Conservation (phyloP, 148 eudicot genomes). For the Euryodendron excelsum region DNA sequence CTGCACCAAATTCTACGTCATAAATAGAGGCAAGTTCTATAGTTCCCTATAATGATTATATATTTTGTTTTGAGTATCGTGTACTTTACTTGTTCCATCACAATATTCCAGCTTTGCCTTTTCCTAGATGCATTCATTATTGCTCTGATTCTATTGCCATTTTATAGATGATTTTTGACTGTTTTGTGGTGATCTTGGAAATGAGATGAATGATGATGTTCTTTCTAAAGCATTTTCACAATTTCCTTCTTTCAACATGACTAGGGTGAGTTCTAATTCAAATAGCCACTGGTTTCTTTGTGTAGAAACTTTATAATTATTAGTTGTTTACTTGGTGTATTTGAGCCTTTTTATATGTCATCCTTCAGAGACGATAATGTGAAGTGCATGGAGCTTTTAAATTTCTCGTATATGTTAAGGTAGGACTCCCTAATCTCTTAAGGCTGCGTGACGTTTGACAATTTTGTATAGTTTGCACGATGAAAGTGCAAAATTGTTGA, state of each 20-base stretch:
- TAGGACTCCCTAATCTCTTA: constrained; percentile 14
- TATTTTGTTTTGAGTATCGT: neutral
- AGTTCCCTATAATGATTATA: neutral
- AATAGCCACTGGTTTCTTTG: neutral
- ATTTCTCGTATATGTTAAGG: constrained; percentile 18
- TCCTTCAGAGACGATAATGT: constrained; percentile 25
- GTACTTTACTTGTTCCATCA: neutral
- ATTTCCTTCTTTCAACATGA: constrained; percentile 88
- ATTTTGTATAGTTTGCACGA: neutral
- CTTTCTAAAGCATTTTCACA: constrained; percentile 81
- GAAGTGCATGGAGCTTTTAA: constrained; percentile 27
- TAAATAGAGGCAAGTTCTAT: neutral
- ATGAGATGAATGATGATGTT: constrained; percentile 96
- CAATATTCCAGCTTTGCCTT: constrained; percentile 1
- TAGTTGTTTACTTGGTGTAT: constrained; percentile 13
- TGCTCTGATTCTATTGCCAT: neutral
- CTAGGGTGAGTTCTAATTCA: constrained; percentile 53
- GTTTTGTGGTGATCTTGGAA: constrained; percentile 95
- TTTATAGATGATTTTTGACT: constrained; percentile 82
- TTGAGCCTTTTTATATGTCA: constrained; percentile 33
- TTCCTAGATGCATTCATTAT: neutral
- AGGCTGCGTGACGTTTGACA: neutral
- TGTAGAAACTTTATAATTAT: neutral
- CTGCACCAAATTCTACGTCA: neutral
- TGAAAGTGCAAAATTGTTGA: neutral